phyloP scores from a whole-genome alignment of 2,329 filamentous ascomycete species.

The Aspergillus brasiliensis region DNA sequence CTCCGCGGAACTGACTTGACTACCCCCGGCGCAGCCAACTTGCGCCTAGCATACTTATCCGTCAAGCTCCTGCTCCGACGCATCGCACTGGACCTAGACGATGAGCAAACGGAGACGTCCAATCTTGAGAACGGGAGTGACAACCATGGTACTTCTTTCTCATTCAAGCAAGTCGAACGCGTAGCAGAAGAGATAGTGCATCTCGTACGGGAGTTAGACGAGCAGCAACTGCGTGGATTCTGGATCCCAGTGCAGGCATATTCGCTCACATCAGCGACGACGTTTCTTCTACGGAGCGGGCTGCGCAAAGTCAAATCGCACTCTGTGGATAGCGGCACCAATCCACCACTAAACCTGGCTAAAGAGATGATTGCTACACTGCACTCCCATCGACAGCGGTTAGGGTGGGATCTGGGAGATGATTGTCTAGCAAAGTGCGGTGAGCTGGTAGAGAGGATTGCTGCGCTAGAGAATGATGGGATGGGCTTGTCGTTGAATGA shows the following conservation, averaged over 20 bases:
- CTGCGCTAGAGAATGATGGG: background rate
- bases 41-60: slow-evolving; percentile 55
- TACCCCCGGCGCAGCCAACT: slow-evolving; percentile 52
- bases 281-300: slow-evolving; percentile 54
- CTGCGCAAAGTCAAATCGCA: slow-evolving; percentile 33
- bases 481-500: background rate
- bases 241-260: slow-evolving; percentile 55
- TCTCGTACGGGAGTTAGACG: slow-evolving; percentile 50
- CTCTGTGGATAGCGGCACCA: too few relatives aligned
- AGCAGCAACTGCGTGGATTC: slow-evolving; percentile 50
- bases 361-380: slow-evolving; percentile 46
- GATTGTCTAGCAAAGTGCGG: slow-evolving; percentile 53
- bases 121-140: background rate
- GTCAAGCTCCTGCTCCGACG: slow-evolving; percentile 52
- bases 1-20: slow-evolving; percentile 47
- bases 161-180: slow-evolving; percentile 47
- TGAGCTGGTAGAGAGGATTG: slow-evolving; percentile 50
- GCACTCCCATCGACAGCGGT: slow-evolving; percentile 41
- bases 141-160: slow-evolving; percentile 17
- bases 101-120: slow-evolving; percentile 2
- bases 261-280: slow-evolving; percentile 52
- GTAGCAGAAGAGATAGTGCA: slow-evolving; percentile 55
- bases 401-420: slow-evolving; percentile 55
- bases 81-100: slow-evolving; percentile 50
- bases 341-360: slow-evolving; percentile 46